These are phyloP conservation scores for Dittrichia graveolens DNA, from an alignment of 129 eudicot genomes.

Conservation along the genomic window DNA sequence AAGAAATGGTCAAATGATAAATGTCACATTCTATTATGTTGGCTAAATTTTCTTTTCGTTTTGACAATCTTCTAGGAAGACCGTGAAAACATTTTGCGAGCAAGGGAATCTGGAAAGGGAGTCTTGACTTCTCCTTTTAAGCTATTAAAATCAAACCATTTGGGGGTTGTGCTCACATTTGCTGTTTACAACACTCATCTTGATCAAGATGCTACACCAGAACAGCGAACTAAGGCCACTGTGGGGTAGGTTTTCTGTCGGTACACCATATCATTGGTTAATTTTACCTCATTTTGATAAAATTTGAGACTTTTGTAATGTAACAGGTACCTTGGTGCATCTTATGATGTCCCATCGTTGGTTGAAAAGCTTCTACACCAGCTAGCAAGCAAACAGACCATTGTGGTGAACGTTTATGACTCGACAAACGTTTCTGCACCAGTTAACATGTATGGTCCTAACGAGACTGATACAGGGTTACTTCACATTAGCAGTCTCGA, in stretches of 20 bases:
- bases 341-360: conserved; percentile 82
- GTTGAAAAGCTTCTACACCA: conserved; percentile 93
- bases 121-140: conserved; percentile 90
- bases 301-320: conserved; percentile 3
- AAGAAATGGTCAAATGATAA: not conserved
- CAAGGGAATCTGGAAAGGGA: conserved; percentile 92
- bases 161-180: conserved; percentile 93
- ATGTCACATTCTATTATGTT: not conserved
- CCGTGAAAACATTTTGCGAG: conserved; percentile 89
- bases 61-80: conserved; percentile 62
- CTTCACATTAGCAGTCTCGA: conserved; percentile 66
- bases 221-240: conserved; percentile 74
- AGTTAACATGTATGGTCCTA: conserved; percentile 74
- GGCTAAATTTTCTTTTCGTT: not conserved
- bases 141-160: conserved; percentile 77
- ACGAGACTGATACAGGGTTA: conserved; percentile 60
- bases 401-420: conserved; percentile 88
- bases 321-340: conserved; percentile 82
- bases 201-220: conserved; percentile 69
- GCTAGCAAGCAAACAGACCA: conserved; percentile 90
- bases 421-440: conserved; percentile 58
- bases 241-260: conserved; percentile 58
- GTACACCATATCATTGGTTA: not conserved
- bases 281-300: conserved; percentile 6
- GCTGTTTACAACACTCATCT: conserved; percentile 71